Conservation (phyloP, 805 yeast species). For the Candida loeiensis region DNA sequence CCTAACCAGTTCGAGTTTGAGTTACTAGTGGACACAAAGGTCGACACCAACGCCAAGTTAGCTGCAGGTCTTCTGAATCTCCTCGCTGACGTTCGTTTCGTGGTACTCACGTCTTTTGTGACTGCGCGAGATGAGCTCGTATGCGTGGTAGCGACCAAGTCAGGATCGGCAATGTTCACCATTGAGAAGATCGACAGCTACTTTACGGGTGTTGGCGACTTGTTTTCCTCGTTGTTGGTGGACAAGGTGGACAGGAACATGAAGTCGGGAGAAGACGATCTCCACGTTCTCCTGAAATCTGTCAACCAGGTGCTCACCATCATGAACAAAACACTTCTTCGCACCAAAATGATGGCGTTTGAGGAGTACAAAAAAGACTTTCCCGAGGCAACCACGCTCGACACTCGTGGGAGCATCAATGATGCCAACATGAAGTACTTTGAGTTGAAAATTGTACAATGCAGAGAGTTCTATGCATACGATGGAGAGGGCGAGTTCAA, state of each 20-base stretch:
- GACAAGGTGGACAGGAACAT: constrained; percentile 48
- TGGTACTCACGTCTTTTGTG: constrained; percentile 63
- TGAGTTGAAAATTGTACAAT: constrained; percentile 67
- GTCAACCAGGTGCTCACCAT: constrained; percentile 55
- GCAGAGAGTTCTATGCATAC: constrained; percentile 40
- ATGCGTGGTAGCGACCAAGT: constrained; percentile 6
- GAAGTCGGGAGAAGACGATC: constrained; percentile 15
- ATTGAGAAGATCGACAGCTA: constrained; percentile 69
- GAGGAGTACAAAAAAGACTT: constrained; percentile 13
- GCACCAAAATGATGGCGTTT: constrained; percentile 43
- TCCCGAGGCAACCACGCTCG: constrained; percentile 4
- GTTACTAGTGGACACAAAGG: constrained; percentile 48
- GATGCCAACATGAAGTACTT: constrained; percentile 63
- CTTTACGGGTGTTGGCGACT: constrained; percentile 93
- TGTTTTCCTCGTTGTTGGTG: constrained; percentile 74
- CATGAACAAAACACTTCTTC: constrained; percentile 48
- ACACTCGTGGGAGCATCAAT: constrained; percentile 46
- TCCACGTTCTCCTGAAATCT: constrained; percentile 25
- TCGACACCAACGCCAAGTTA: constrained; percentile 39
- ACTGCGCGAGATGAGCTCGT: neutral
- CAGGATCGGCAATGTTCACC: constrained; percentile 31
- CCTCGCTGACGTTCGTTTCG: constrained; percentile 41
- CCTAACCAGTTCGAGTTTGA: constrained; percentile 93
- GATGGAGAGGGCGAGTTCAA: constrained; percentile 21
- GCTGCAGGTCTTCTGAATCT: constrained; percentile 38